Base-by-base conservation (phyloP, 345 rosid genomes). In the Eutrema japonicum region DNA sequence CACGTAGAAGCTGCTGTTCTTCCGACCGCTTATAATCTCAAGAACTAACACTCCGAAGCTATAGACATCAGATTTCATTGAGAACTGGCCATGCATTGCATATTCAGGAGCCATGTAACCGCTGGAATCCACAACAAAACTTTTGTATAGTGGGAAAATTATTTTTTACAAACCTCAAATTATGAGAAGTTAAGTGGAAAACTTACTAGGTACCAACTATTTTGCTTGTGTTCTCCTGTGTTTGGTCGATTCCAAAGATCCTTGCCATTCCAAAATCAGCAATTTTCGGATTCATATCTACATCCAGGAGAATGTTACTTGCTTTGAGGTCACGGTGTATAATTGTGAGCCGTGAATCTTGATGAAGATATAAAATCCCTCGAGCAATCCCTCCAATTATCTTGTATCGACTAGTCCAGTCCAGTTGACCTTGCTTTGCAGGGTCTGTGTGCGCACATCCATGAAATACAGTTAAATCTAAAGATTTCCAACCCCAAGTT, bases 241-340 rank as follows among this genome's bases (percentile, higher is more conserved):
- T 54, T 63, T 77, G 78, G 62, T 81, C 68, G 4, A 66, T 68
- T 5, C 82, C 76, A 5, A 86, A 78, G 22, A 86, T 85, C 56
- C 77, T 82, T 5, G 89, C 87, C 79, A 81, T 71, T 27, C 94
- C 90, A 68, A 90, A 90, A 68, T 90, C 94, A 4, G 92, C 83
- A 27, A 86, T 84, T 72, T 86, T 88, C 2, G 90, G 81, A 30
- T 78, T 84, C 92, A 88, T 77, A 1, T 82, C 84, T 1, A 10
- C 79, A 68, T 90, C 92, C 10, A 87, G 43, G 33, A 85, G 74
- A 40, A 88, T 55, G 57, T 90, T 87, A 70, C 89, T 82, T 0
- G 84, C 71, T 74, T 88, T 90, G 10, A 90, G 78, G 64, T 89
- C 91, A 52, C 93, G 85, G 6, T 86, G 96, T 27, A 90, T 59